Percentiles rank a stretch among this genome's conserved stretches.
phyloP scores from a whole-genome alignment of 352 stramenopile species.

The Globisporangium polare region DNA sequence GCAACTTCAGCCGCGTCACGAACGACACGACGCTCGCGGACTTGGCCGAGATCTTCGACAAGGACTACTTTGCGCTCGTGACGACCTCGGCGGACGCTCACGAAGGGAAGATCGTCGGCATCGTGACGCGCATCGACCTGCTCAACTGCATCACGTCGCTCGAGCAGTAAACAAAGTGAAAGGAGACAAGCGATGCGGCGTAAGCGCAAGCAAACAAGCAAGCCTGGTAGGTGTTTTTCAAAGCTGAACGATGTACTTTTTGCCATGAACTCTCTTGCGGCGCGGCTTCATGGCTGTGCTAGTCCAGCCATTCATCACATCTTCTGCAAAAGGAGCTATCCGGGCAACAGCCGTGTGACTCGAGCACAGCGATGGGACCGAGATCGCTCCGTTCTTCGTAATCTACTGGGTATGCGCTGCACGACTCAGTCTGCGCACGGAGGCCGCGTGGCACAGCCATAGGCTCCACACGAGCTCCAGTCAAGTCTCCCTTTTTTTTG shows the following conservation, averaged over 20 bases:
- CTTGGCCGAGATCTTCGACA: conserved; percentile 93
- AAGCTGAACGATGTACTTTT: neutral
- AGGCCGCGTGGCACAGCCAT: no score
- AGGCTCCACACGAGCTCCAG: no score
- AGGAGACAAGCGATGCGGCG: neutral
- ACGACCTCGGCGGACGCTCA: conserved; percentile 38
- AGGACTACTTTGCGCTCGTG: conserved; percentile 95
- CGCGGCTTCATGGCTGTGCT: no score
- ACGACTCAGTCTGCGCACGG: no score
- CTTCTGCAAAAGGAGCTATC: no score
- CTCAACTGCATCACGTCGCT: conserved; percentile 90
- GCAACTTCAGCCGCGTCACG: conserved; percentile 93
- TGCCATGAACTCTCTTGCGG: neutral
- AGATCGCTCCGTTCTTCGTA: no score
- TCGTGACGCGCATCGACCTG: conserved; percentile 96
- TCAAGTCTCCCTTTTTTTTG: no score
- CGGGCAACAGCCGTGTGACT: no score
- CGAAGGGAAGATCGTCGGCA: conserved; percentile 93
- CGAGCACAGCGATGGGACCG: no score
- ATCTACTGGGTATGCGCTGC: no score
- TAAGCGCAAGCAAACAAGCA: neutral
- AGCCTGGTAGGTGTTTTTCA: neutral
- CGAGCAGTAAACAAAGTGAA: neutral
- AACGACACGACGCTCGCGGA: conserved; percentile 89
- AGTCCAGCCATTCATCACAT: no score